Percentiles rank a stretch among this genome's conserved stretches.
Conservation (phyloP, 495 filamentous ascomycete species). For the Penicillium angulare region DNA sequence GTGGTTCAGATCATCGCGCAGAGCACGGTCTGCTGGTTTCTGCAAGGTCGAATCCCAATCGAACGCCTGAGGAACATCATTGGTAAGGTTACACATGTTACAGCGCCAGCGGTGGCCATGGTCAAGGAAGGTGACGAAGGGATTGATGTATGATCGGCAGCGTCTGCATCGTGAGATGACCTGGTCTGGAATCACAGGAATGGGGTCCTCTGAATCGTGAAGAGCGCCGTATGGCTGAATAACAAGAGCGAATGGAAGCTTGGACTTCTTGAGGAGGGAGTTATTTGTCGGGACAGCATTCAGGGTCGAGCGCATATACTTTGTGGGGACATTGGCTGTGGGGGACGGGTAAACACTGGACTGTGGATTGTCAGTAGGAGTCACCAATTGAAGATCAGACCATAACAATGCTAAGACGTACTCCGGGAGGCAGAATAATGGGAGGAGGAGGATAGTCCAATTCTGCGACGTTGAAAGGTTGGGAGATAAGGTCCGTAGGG, state of each 20-base stretch:
- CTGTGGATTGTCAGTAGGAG: slow-evolving; percentile 49
- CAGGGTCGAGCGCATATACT: slow-evolving; percentile 92
- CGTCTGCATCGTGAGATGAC: slow-evolving; percentile 94
- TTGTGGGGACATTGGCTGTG: slow-evolving; percentile 85
- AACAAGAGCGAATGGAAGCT: slow-evolving; percentile 89
- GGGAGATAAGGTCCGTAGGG: slow-evolving; percentile 84
- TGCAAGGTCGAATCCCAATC: slow-evolving; percentile 94
- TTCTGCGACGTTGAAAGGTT: slow-evolving; percentile 92
- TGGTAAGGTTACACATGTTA: slow-evolving; percentile 99
- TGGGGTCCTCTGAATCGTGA: slow-evolving; percentile 85
- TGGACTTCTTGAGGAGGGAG: slow-evolving; percentile 91
- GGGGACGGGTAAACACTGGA: slow-evolving; percentile 90
- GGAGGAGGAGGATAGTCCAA: slow-evolving; percentile 89
- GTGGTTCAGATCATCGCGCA: slow-evolving; percentile 88
- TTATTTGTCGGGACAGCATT: slow-evolving; percentile 91
- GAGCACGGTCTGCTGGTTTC: slow-evolving; percentile 85
- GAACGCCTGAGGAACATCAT: slow-evolving; percentile 97
- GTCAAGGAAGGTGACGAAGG: slow-evolving; percentile 93
- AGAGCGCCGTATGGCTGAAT: slow-evolving; percentile 94
- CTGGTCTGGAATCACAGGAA: slow-evolving; percentile 93
- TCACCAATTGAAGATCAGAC: too few species aligned
- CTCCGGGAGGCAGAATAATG: slow-evolving; percentile 87
- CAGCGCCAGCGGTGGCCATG: slow-evolving; percentile 98
- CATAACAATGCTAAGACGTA: slow-evolving; percentile 55
- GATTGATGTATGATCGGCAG: slow-evolving; percentile 96